Percentiles rank a stretch among this genome's conserved stretches.
These are phyloP conservation scores for Cladobotryum protrusum DNA, from an alignment of 2,329 filamentous ascomycete genomes.

Conservation along the genomic window DNA sequence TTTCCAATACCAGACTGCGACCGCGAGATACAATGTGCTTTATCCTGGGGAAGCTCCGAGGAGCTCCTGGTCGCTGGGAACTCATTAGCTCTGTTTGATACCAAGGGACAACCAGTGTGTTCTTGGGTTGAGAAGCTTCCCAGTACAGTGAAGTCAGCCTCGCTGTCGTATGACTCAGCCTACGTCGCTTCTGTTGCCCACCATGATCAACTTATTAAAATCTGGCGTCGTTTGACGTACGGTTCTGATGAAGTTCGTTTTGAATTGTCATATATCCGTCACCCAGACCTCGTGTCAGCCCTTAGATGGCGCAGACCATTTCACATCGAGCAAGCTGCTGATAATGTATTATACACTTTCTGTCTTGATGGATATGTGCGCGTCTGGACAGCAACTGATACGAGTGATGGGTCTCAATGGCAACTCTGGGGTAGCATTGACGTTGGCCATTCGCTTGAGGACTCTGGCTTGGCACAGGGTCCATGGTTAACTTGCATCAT, in stretches of 20 bases:
- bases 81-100: slow-evolving; percentile 62
- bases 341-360: slow-evolving; percentile 86
- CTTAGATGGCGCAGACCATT: slow-evolving; percentile 80
- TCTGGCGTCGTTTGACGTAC: slow-evolving; percentile 85
- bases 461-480: slow-evolving; percentile 17
- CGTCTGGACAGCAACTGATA: slow-evolving; percentile 75
- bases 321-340: slow-evolving; percentile 68
- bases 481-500: slow-evolving; percentile 62
- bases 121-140: slow-evolving; percentile 73
- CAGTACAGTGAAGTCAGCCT: slow-evolving; percentile 65
- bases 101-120: slow-evolving; percentile 41
- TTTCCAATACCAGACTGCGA: slow-evolving; percentile 39
- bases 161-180: slow-evolving; percentile 78
- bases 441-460: slow-evolving; percentile 62
- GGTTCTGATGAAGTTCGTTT: slow-evolving; percentile 78
- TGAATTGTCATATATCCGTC: slow-evolving; percentile 84
- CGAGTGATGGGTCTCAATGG: slow-evolving; percentile 63
- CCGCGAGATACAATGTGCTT: slow-evolving; percentile 32
- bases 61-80: slow-evolving; percentile 76
- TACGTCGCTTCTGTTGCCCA: slow-evolving; percentile 76
- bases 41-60: slow-evolving; percentile 84
- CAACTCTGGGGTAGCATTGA: slow-evolving; percentile 78
- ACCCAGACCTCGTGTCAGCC: slow-evolving; percentile 72
- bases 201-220: slow-evolving; percentile 79
- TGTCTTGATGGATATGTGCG: slow-evolving; percentile 75